Percentiles rank a stretch among this genome's conserved stretches.
These are phyloP conservation scores for Pyrenophora graminea DNA, from an alignment of 2,329 filamentous ascomycete species.

Conservation along the genomic window DNA sequence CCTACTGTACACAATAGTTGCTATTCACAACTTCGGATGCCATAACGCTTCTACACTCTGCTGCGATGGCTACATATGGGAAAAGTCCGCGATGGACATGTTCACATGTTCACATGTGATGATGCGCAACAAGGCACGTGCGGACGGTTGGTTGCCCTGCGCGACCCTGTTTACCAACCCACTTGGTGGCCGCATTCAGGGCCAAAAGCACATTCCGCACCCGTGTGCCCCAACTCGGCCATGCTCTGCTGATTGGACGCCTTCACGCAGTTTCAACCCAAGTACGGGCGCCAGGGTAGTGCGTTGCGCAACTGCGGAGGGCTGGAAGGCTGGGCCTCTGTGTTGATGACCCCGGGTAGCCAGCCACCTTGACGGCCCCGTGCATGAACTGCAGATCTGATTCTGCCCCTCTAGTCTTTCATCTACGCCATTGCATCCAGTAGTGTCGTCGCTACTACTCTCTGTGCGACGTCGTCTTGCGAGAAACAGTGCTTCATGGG, in stretches of 20 bases:
- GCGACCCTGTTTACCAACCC: slow-evolving; percentile 12
- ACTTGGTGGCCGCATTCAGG: not conserved
- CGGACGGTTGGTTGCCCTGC: slow-evolving; percentile 6
- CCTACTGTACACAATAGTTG: too few relatives aligned
- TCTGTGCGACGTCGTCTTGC: not conserved
- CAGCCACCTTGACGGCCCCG: slow-evolving; percentile 33
- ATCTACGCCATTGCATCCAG: slow-evolving; percentile 7
- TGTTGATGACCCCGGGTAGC: slow-evolving; percentile 42
- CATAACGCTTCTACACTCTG: too few relatives aligned
- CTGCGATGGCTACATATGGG: too few relatives aligned
- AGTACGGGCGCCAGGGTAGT: slow-evolving; percentile 15
- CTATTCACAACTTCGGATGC: too few relatives aligned
- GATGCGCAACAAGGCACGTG: not conserved
- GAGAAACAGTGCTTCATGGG: slow-evolving; percentile 24
- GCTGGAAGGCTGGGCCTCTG: slow-evolving; percentile 34
- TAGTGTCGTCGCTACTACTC: slow-evolving; percentile 13
- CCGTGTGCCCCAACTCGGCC: not conserved
- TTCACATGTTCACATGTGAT: slow-evolving; percentile 2
- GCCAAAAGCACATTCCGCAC: slow-evolving; percentile 2
- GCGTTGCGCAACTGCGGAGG: slow-evolving; percentile 27
- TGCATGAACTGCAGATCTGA: slow-evolving; percentile 43
- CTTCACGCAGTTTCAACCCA: slow-evolving; percentile 15
- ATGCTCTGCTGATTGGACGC: slow-evolving; percentile 15
- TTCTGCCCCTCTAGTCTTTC: slow-evolving; percentile 18
- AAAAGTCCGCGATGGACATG: too few relatives aligned